These are phyloP conservation scores for Diplodia mutila DNA, from an alignment of 2,329 filamentous ascomycete genomes.

Conservation along the genomic window DNA sequence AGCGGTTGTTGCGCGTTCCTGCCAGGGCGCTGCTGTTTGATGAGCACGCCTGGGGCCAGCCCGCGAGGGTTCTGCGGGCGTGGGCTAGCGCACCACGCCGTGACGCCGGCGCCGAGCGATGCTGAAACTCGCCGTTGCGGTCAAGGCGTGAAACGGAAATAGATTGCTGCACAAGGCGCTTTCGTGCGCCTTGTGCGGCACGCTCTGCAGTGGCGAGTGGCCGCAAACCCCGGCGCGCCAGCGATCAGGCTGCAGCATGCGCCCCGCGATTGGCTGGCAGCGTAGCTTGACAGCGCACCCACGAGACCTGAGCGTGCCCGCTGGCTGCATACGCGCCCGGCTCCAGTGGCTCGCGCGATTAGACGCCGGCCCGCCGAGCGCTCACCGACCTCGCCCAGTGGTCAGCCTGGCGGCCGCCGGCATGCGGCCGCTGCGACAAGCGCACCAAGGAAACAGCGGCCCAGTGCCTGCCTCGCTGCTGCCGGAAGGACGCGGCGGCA, in stretches of 20 bases:
- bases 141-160: slow-evolving; percentile 9
- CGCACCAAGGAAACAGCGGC: neutral
- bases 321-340: slow-evolving; percentile 19
- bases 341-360: neutral
- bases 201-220: neutral
- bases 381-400: neutral
- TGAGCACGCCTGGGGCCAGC: neutral
- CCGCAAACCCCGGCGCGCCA: neutral
- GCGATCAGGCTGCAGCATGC: neutral
- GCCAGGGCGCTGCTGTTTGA: slow-evolving; percentile 9
- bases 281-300: neutral
- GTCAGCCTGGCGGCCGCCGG: neutral
- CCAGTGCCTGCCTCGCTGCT: slow-evolving; percentile 7
- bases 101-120: neutral
- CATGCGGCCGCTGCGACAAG: neutral
- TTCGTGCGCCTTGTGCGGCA: slow-evolving; percentile 2
- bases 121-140: slow-evolving; percentile 15
- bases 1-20: slow-evolving; percentile 4
- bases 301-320: neutral
- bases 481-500: slow-evolving; percentile 11
- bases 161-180: slow-evolving; percentile 8
- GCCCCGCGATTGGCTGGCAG: slow-evolving; percentile 10
- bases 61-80: neutral
- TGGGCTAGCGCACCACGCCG: neutral
- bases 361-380: slow-evolving; percentile 3